Evolutionary conservation across 768 basidiomycete genomes (phyloP).

Genomic region (Steccherinum ochraceum): DNA sequence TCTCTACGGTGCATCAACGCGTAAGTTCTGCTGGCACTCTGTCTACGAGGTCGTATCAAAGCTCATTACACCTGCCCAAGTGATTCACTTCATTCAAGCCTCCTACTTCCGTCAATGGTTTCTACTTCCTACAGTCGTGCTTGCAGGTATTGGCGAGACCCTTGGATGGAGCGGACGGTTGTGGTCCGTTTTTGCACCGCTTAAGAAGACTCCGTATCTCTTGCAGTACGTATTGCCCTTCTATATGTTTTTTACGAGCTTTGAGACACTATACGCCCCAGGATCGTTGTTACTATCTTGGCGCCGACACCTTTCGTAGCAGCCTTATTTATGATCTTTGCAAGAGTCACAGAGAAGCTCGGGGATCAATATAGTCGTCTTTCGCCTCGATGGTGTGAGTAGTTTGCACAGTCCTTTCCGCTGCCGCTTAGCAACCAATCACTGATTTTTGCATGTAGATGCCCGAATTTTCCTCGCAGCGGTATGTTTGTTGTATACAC

Average conservation of each 20-base stretch:
- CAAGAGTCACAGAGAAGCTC: slow-evolving; percentile 37
- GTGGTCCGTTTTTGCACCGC: slow-evolving; percentile 25
- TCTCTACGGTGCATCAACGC: slow-evolving; percentile 25
- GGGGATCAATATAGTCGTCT: slow-evolving; percentile 43
- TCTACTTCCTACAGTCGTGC: slow-evolving; percentile 25
- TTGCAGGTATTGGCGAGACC: slow-evolving; percentile 28
- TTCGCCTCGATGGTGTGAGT: slow-evolving; percentile 36
- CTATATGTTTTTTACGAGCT: neutral
- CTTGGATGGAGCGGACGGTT: slow-evolving; percentile 32
- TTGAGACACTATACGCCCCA: slow-evolving; percentile 12
- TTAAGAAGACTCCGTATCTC: slow-evolving; percentile 27
- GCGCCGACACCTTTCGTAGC: slow-evolving; percentile 53
- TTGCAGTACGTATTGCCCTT: slow-evolving; percentile 28
- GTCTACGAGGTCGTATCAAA: neutral
- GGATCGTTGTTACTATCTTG: slow-evolving; percentile 48
- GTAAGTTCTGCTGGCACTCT: slow-evolving; percentile 12
- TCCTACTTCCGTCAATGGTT: slow-evolving; percentile 27
- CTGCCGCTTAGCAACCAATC: slow-evolving; percentile 3
- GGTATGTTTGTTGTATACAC: neutral
- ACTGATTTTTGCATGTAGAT: neutral
- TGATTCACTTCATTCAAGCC: slow-evolving; percentile 22
- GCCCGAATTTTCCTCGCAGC: neutral
- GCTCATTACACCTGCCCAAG: slow-evolving; percentile 6
- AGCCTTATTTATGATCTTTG: slow-evolving; percentile 54
- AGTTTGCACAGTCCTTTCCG: neutral